Base-by-base conservation (phyloP, 1,139 yeast genomes). In the Eremothecium sinecaudum region DNA sequence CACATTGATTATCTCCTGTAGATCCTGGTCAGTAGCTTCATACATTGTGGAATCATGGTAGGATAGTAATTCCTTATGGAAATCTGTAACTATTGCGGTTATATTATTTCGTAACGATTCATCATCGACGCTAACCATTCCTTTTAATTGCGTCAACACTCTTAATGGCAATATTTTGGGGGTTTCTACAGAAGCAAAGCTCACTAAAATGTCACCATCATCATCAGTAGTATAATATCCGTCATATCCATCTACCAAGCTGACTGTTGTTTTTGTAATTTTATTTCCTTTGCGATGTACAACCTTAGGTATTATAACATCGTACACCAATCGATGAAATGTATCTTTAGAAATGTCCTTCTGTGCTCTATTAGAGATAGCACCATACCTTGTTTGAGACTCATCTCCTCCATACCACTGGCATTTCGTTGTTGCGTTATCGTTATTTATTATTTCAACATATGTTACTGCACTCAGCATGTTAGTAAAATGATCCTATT, bases 1-100 rank as follows among this genome's bases (percentile, higher is more conserved):
- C 32, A 78, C 59, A 34, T 67, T 69, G 16, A 58, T 46, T 10
- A 59, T 47, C 19, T 56, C 53, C 30, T 53, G 50, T 24, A 59
- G 39, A 26, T 59, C 61, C 12, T 45, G 43, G 24, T 53, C 57
- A 4, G 58, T 43, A 7, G 47, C 41, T 11, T 43, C 47, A 2
- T 43, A 41, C 11, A 35, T 33, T 8, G 43, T 37, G 5, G 41
- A 33, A 24, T 50, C 51, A 26, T 47, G 48, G 40, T 45, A 52
- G 2, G 48, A 33, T 13, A 52, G 30, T 25, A 55, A 38, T 29
- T 55, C 59, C 6, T 50, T 50, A 33, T 56, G 54, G 34, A 59
- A 53, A 22, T 47, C 47, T 33, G 52, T 51, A 9, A 53, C 37
- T 4, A 53, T 50, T 10, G 41, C 39, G 5, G 45, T 48, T 16